phyloP scores from a whole-genome alignment of 148 eudicot genomes.

The Camellia japonica region DNA sequence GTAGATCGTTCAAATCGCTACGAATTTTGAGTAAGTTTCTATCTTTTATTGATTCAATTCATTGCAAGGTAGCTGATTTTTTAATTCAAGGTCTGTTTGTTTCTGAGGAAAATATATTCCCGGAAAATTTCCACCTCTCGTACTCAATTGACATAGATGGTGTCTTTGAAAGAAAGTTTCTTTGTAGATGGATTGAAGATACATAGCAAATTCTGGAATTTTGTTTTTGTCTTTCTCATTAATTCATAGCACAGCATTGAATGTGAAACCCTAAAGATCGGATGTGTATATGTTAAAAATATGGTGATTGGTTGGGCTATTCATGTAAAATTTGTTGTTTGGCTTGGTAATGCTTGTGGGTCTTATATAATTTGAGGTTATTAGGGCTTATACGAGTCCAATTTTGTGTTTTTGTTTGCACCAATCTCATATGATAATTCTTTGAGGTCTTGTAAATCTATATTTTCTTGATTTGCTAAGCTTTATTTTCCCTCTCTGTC shows the following conservation, averaged over 20 bases:
- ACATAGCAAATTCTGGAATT: background rate
- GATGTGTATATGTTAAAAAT: background rate
- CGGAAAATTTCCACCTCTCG: background rate
- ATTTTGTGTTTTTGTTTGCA: background rate
- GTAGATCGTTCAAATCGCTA: background rate
- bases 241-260: background rate
- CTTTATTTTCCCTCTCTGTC: too few relatives aligned
- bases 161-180: background rate
- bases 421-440: background rate
- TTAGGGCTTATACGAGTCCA: background rate
- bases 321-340: background rate
- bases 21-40: conserved; percentile 7
- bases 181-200: background rate
- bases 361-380: background rate
- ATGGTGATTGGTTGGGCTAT: background rate
- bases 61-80: background rate
- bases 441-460: background rate
- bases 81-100: background rate
- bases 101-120: background rate
- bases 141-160: background rate
- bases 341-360: background rate
- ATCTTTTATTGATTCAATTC: background rate
- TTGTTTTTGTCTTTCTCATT: background rate
- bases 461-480: background rate
- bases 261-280: background rate